Conservation (phyloP, 805 yeast genomes). For the Kodamaea sagamina region DNA sequence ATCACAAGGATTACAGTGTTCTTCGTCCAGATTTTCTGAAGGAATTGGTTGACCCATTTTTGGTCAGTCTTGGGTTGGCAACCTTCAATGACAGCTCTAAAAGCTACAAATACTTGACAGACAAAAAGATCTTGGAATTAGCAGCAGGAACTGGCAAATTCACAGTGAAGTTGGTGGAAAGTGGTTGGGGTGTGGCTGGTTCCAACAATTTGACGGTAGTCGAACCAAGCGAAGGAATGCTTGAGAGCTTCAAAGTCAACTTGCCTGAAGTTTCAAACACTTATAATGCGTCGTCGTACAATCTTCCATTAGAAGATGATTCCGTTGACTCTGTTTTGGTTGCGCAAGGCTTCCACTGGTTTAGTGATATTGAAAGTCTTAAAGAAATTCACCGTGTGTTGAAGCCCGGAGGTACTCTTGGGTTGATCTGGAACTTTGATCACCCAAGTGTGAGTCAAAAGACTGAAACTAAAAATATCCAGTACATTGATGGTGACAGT, state of each 20-base stretch:
- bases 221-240: conserved; percentile 63
- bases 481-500: conserved; percentile 12
- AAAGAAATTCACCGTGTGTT: conserved; percentile 54
- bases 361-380: conserved; percentile 50
- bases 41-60: conserved; percentile 44
- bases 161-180: conserved; percentile 44
- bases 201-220: conserved; percentile 42
- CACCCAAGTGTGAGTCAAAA: conserved; percentile 18
- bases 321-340: conserved; percentile 51
- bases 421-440: conserved; percentile 63
- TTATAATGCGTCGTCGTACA: conserved; percentile 45
- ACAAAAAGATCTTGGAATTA: conserved; percentile 45
- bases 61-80: conserved; percentile 37
- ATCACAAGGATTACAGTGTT: conserved; percentile 52
- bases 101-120: conserved; percentile 17
- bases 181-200: conserved; percentile 33
- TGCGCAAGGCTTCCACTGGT: conserved; percentile 72
- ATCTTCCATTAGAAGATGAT: conserved; percentile 46
- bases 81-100: conserved; percentile 9
- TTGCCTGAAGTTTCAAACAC: conserved; percentile 43
- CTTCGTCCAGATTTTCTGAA: conserved; percentile 53
- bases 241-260: conserved; percentile 44
- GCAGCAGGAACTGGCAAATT: conserved; percentile 71
- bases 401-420: conserved; percentile 49
- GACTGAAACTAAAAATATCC: not conserved